Conservation (phyloP, 2,329 filamentous ascomycete species). For the Apiospora marii region DNA sequence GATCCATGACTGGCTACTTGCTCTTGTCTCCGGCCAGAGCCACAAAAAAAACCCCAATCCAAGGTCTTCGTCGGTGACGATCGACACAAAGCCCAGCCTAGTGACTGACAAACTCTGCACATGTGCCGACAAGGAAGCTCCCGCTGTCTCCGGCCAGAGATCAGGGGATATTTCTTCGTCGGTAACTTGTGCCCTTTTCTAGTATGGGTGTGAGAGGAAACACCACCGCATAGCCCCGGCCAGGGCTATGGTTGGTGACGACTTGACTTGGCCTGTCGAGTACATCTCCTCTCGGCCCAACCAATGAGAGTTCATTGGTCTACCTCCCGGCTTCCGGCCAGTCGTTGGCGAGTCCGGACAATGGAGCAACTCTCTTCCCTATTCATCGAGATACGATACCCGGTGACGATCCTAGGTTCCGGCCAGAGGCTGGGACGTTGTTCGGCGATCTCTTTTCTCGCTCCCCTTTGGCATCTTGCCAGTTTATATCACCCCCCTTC, state of each 20-base stretch:
- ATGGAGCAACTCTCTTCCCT: background rate
- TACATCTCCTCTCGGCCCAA: background rate
- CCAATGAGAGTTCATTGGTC: background rate
- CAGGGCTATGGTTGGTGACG: background rate
- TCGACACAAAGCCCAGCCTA: background rate
- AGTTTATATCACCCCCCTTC: background rate
- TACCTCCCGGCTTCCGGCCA: background rate
- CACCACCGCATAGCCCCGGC: background rate
- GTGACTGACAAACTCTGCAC: background rate
- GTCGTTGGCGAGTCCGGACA: background rate
- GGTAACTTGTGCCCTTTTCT: background rate
- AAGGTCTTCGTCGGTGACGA: background rate
- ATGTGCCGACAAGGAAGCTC: background rate
- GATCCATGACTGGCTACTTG: background rate
- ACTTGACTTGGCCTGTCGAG: background rate
- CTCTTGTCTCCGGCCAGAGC: constrained; percentile 3
- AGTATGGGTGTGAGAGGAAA: background rate
- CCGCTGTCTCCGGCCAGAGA: background rate
- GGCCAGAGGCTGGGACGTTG: background rate
- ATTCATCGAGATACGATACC: background rate
- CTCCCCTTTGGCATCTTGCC: background rate
- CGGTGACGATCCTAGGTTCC: background rate
- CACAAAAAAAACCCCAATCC: background rate
- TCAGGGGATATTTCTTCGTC: background rate
- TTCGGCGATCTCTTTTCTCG: background rate